These are phyloP conservation scores for Hyphopichia fennica DNA, from an alignment of 1,139 yeast genomes.

Conservation along the genomic window DNA sequence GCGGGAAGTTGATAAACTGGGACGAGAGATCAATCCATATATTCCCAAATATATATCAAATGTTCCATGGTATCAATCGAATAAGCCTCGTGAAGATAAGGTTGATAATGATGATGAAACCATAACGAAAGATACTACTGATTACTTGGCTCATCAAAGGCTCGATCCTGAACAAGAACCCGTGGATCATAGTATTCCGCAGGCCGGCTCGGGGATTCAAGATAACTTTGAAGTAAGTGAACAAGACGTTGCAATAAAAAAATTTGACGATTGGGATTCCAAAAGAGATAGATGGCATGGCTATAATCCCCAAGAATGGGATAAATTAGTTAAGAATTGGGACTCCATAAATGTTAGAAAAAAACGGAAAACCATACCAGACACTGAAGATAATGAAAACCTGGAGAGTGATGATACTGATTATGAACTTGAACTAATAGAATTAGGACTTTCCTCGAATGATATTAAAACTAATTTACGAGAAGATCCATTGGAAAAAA, in stretches of 20 bases:
- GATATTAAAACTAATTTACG: conserved; percentile 29
- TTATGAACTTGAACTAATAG: conserved; percentile 49
- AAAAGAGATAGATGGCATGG: conserved; percentile 83
- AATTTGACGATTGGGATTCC: conserved; percentile 56
- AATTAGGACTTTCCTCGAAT: conserved; percentile 37
- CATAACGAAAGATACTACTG: conserved; percentile 8
- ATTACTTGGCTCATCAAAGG: conserved; percentile 24
- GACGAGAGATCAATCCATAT: conserved; percentile 4
- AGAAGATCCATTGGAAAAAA: conserved; percentile 36
- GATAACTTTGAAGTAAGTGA: conserved; percentile 22
- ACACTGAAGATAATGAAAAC: conserved; percentile 5
- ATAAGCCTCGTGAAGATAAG: not conserved
- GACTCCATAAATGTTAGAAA: conserved; percentile 30
- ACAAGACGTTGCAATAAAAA: conserved; percentile 25
- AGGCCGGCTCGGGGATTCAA: conserved; percentile 32
- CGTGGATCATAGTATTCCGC: conserved; percentile 30
- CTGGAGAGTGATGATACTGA: conserved; percentile 48
- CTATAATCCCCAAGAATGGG: conserved; percentile 61
- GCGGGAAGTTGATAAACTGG: conserved; percentile 1
- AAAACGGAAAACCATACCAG: not conserved
- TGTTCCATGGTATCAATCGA: conserved; percentile 31
- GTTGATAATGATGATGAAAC: conserved; percentile 1
- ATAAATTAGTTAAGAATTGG: conserved; percentile 47
- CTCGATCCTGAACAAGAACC: conserved; percentile 15
- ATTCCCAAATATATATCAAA: conserved; percentile 32